Conservation (phyloP, 2,329 filamentous ascomycete genomes). For the Fusarium secorum region DNA sequence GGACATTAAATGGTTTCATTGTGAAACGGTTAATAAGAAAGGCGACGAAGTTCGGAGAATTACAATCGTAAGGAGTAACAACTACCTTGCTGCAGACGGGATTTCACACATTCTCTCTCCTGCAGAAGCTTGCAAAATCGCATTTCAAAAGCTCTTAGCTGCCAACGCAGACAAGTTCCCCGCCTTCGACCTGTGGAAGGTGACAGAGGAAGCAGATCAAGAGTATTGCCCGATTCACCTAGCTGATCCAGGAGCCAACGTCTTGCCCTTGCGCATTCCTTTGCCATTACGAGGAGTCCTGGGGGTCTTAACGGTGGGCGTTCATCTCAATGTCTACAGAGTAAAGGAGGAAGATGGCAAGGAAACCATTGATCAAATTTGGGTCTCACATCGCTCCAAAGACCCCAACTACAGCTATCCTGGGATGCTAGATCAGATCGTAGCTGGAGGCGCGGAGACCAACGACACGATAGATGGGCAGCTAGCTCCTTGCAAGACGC, state of each 20-base stretch:
- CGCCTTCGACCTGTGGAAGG: constrained; percentile 33
- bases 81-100: background rate
- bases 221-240: constrained; percentile 45
- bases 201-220: constrained; percentile 10
- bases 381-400: constrained; percentile 46
- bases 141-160: constrained; percentile 23
- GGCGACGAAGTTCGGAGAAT: background rate
- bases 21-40: background rate
- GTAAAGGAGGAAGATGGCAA: constrained; percentile 33
- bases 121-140: background rate
- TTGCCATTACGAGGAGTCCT: constrained; percentile 47
- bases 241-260: constrained; percentile 23
- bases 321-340: constrained; percentile 50
- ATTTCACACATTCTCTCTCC: constrained; percentile 17
- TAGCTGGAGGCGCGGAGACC: constrained; percentile 48
- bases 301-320: constrained; percentile 48
- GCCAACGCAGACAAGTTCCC: constrained; percentile 38
- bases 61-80: constrained; percentile 10
- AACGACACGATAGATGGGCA: constrained; percentile 35
- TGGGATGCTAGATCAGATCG: constrained; percentile 49
- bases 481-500: constrained; percentile 38
- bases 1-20: constrained; percentile 13
- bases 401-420: constrained; percentile 43
- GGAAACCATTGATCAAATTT: constrained; percentile 41
- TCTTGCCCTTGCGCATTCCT: constrained; percentile 41